Evolutionary conservation across 2,329 filamentous ascomycete species (phyloP), one percentile per base, ranked within the genome.

Genomic region (Ophiostoma ips): DNA sequence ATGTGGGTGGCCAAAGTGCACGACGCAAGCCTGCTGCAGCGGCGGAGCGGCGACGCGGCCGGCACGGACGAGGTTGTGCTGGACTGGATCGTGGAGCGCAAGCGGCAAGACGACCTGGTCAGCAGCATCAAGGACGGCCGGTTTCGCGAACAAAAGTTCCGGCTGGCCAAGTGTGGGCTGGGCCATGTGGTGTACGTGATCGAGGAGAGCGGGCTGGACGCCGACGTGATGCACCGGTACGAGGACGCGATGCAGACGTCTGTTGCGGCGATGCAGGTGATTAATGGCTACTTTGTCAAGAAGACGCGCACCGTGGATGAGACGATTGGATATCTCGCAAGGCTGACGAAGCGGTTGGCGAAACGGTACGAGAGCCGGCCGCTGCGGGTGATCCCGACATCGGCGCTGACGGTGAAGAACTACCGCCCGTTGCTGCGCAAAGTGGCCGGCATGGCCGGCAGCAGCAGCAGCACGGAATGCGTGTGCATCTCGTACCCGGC

Each of bases 121-220:
- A 69, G 74, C 47, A 88, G 83, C 54, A 87, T 92, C 65, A 87
- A 84, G 62, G 86, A 90, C 55, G 84, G 84, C 1, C 79, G 86
- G 2, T 90, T 88, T 58, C 82, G 83, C 57, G 86, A 92, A 62
- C 86, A 92, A 61, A 90, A 92, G 61, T 90, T 88, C 60, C 81
- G 86, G 1, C 71, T 90, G 11, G 75, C 76, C 50, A 78, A 78
- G 48, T 85, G 79, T 0, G 85, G 85, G 0, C 71, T 87, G n/a
- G 77, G 76, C 52, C 84, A 88, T 57, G 81, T 89, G 13, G 73
- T 87, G 35, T 92, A 90, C 59, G 71, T 92, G 21, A 74, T 92
- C 50, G 86, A 92, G 60, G 81, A 88, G 56, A 81, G 83, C 52
- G 61, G 73, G 11, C 71, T 87, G 60, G 72, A 80, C 40, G 60